Evolutionary conservation across 495 filamentous ascomycete species (phyloP), one percentile per base, ranked within the genome.

Genomic region (Penicillium longicatenatum): DNA sequence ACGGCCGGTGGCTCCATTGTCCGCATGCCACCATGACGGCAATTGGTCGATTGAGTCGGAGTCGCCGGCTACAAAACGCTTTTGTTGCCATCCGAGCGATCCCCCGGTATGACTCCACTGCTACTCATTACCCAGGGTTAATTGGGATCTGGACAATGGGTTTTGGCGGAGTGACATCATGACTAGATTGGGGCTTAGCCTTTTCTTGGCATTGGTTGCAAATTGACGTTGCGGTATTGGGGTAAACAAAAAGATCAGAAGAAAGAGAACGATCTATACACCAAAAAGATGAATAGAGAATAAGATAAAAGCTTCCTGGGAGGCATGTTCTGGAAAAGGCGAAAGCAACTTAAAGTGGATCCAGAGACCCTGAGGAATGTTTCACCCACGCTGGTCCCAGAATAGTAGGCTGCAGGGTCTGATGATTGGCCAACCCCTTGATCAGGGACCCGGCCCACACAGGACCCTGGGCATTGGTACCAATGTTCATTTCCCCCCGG

Each of bases 101-200:
- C 37, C 10, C 22, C 29, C 50, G n/a, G 33, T 31, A 31, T 21
- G 29, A 42, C 48, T 50, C 49, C 48, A 57, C 54, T 50, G 43
- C 16, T 43, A 33, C 33, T 30, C 19, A 41, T 29, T 41, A 53
- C 39, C 53, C 57, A 57, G 21, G 61, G 61, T 60, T 60, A 43
- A 20, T 35, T 17, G 20, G 24, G 45, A 54, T 60, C 61, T 60
- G 53, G 57, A 51, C 49, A 61, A 56, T 49, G 37, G 30, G 35
- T 22, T 9, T 43, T 52, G 42, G 24, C 6, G 35, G 41, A 26
- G 57, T 63, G 61, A 63, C 61, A 63, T 63, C 61, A 63, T 42
- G 57, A 63, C 56, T 63, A 8, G 41, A 10, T 37, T 29, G 35
- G 37, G 54, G 33, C 51, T 12, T 43, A 43, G 58, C 24, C 24